Percentiles rank a stretch among this genome's conserved stretches.
These are phyloP conservation scores for Cytospora mali DNA, from an alignment of 2,329 filamentous ascomycete species.

Conservation along the genomic window DNA sequence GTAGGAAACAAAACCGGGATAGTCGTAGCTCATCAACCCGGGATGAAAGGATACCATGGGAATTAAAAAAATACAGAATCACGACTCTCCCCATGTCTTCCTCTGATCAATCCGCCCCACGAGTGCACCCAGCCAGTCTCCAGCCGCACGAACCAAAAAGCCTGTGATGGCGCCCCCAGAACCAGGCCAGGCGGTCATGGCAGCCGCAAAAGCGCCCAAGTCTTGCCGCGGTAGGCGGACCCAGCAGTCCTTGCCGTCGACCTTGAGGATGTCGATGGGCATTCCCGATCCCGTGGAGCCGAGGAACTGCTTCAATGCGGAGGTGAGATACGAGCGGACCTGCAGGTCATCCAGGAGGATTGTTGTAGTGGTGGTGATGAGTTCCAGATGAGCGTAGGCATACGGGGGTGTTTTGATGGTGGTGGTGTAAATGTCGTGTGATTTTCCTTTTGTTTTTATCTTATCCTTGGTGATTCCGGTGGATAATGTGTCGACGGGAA, in stretches of 20 bases:
- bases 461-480: not conserved
- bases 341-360: slow-evolving; percentile 65
- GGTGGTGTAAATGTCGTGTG: slow-evolving; percentile 52
- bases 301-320: slow-evolving; percentile 69
- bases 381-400: slow-evolving; percentile 60
- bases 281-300: slow-evolving; percentile 70
- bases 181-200: slow-evolving; percentile 66
- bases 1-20: slow-evolving; percentile 1
- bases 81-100: slow-evolving; percentile 48
- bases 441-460: slow-evolving; percentile 38
- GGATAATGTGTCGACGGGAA: not conserved
- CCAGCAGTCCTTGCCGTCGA: slow-evolving; percentile 60
- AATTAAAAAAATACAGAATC: not conserved
- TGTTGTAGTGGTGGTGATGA: slow-evolving; percentile 37
- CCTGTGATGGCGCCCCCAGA: slow-evolving; percentile 49
- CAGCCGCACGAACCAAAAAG: slow-evolving; percentile 59
- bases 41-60: slow-evolving; percentile 9
- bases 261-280: slow-evolving; percentile 69
- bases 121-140: slow-evolving; percentile 66
- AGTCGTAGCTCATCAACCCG: not conserved
- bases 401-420: slow-evolving; percentile 56
- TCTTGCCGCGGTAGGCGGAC: slow-evolving; percentile 66
- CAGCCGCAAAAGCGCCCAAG: slow-evolving; percentile 61
- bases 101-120: slow-evolving; percentile 52
- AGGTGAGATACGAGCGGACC: slow-evolving; percentile 62